A percentile compares a stretch with the other conserved stretches of the same genome.
These are phyloP conservation scores for Scedosporium boydii DNA, from an alignment of 2,329 filamentous ascomycete genomes.

Conservation along the genomic window DNA sequence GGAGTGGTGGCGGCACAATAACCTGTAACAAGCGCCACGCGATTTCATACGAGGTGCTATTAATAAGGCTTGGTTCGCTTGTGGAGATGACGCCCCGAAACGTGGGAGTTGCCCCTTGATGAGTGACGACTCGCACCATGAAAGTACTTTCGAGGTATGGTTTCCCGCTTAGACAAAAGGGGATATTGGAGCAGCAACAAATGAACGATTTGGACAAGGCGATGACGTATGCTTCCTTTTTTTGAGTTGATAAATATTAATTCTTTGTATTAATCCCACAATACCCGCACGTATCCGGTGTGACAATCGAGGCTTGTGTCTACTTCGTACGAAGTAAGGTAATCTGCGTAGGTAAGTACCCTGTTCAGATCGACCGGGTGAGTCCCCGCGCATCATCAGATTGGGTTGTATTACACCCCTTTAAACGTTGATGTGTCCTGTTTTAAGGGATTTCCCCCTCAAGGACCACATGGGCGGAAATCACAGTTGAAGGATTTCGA, in stretches of 20 bases:
- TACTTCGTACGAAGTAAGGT: background rate
- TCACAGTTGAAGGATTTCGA: background rate
- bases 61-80: background rate
- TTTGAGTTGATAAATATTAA: too few species aligned
- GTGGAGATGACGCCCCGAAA: background rate
- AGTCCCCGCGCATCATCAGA: background rate
- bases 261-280: background rate
- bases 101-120: background rate
- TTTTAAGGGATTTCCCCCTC: background rate
- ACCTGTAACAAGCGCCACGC: background rate
- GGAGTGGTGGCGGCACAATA: background rate
- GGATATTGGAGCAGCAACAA: too few species aligned
- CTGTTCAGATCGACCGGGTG: background rate
- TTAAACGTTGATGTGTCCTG: background rate
- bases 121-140: too few species aligned
- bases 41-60: background rate
- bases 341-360: background rate
- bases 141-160: too few species aligned
- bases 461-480: too few species aligned
- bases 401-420: too few species aligned
- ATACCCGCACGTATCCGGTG: background rate
- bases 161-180: too few species aligned
- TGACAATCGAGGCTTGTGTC: background rate
- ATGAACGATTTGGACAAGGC: too few species aligned
- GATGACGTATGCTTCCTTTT: too few species aligned